These are phyloP conservation scores for Diaporthe sp. DNA, from an alignment of 2,329 filamentous ascomycete species.

Conservation along the genomic window DNA sequence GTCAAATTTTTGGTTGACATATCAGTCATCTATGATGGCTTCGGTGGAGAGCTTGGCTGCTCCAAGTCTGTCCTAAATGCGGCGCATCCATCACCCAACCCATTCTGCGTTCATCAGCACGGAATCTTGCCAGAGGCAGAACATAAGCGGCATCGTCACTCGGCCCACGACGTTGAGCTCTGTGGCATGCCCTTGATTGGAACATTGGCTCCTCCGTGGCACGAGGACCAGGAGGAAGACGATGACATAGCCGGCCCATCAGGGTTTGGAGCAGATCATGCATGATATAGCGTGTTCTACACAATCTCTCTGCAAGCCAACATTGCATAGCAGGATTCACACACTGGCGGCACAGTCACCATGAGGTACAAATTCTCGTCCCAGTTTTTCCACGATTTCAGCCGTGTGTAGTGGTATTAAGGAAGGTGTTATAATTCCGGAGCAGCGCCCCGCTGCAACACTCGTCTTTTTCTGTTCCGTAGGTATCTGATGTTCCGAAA, in stretches of 20 bases:
- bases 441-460: slow-evolving; percentile 26
- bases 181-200: too few relatives aligned
- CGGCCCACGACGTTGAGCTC: too few relatives aligned
- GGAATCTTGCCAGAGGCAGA: not conserved
- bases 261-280: not conserved
- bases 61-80: not conserved
- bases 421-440: slow-evolving; percentile 30
- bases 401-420: slow-evolving; percentile 12
- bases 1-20: not conserved
- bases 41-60: not conserved
- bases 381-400: not conserved
- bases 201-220: not conserved
- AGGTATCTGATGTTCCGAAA: slow-evolving; percentile 42
- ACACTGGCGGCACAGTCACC: not conserved
- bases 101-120: not conserved
- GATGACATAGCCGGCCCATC: not conserved
- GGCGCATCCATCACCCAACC: too few relatives aligned
- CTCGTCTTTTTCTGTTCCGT: slow-evolving; percentile 39
- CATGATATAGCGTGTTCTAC: not conserved
- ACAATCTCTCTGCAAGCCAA: not conserved
- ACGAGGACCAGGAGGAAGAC: not conserved
- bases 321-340: not conserved
- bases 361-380: not conserved
- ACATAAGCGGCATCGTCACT: not conserved
- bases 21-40: not conserved